Evolutionary conservation across 805 yeast species (phyloP).

Genomic region (Clavispora asparagi): DNA sequence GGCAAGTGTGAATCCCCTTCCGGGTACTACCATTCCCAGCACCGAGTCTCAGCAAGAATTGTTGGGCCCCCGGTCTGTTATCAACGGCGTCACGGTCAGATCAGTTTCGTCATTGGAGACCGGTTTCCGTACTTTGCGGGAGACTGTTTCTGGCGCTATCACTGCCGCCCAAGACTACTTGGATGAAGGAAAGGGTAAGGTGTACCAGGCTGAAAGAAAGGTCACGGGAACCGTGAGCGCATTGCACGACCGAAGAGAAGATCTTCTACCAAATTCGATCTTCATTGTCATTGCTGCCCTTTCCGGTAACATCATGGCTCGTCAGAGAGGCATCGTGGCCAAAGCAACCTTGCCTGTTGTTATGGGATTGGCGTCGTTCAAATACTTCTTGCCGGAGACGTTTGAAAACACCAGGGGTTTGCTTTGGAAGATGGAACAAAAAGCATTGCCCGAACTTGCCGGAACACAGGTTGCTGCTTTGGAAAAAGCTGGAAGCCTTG

Average conservation of each 20-base stretch:
- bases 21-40: constrained; percentile 46
- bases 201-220: constrained; percentile 55
- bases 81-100: constrained; percentile 55
- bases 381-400: constrained; percentile 67
- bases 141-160: constrained; percentile 28
- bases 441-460: constrained; percentile 59
- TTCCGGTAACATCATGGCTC: constrained; percentile 68
- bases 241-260: constrained; percentile 62
- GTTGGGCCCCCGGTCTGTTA: constrained; percentile 42
- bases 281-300: constrained; percentile 66
- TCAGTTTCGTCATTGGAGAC: constrained; percentile 46
- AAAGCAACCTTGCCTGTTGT: constrained; percentile 53
- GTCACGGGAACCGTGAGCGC: constrained; percentile 59
- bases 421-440: constrained; percentile 56
- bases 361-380: constrained; percentile 62
- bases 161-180: constrained; percentile 26
- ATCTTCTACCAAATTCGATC: constrained; percentile 62
- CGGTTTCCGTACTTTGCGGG: constrained; percentile 45
- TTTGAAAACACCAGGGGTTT: constrained; percentile 54
- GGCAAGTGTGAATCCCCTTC: constrained; percentile 38
- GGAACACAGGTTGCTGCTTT: constrained; percentile 50
- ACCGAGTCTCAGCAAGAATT: constrained; percentile 36
- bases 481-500: constrained; percentile 35
- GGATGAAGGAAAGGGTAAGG: constrained; percentile 44
- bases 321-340: constrained; percentile 55